These are phyloP conservation scores for Saururus chinensis DNA, from an alignment of 164 flowering plant genomes.

Conservation along the genomic window DNA sequence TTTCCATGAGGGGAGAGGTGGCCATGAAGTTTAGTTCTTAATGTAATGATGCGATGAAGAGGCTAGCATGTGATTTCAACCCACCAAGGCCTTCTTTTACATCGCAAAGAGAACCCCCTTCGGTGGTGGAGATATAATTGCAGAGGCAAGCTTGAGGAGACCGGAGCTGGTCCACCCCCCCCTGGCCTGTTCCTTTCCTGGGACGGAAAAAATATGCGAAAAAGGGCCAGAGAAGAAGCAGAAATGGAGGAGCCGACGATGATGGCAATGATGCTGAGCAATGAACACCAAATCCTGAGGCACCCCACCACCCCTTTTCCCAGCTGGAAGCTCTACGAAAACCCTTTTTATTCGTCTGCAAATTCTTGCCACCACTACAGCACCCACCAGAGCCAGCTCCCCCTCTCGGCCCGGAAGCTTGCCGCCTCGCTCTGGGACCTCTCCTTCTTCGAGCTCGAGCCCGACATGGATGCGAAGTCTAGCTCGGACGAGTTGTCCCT, in stretches of 20 bases:
- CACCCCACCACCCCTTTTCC: constrained; percentile 7
- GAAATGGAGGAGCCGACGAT: constrained; percentile 10
- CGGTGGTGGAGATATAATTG: background rate
- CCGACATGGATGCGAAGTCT: background rate
- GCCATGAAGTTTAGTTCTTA: background rate
- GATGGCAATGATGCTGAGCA: background rate
- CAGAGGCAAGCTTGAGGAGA: background rate
- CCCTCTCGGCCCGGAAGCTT: constrained; percentile 6
- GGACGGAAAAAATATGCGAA: background rate
- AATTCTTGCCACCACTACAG: background rate
- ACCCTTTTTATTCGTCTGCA: constrained; percentile 9
- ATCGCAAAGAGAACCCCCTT: background rate
- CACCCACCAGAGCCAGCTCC: background rate
- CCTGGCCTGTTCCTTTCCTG: constrained; percentile 2
- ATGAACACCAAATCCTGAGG: background rate
- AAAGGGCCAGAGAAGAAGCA: background rate
- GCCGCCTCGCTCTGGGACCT: constrained; percentile 5
- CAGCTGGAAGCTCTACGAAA: constrained; percentile 13
- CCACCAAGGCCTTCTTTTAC: background rate
- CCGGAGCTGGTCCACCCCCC: constrained; percentile 2
- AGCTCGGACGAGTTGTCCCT: background rate
- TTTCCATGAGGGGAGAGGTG: background rate
- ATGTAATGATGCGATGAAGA: background rate
- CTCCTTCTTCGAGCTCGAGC: background rate
- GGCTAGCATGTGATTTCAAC: background rate